Evolutionary conservation across 805 yeast genomes (phyloP).

Genomic region (Spathaspora passalidarum): DNA sequence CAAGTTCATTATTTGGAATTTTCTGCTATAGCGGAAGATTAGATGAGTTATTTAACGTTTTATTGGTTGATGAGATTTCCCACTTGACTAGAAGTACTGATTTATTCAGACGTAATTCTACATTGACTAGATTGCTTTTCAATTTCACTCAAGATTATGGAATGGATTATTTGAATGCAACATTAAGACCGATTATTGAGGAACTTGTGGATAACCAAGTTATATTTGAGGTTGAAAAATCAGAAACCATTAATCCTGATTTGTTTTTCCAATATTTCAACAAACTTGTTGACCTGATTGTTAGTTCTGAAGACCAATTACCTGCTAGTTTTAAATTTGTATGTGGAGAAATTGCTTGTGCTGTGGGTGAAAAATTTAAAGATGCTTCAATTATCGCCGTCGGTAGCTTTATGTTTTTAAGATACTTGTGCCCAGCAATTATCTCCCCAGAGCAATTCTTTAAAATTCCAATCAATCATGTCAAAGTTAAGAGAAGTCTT

Average conservation of each 20-base stretch:
- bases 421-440: conserved; percentile 88
- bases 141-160: conserved; percentile 71
- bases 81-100: conserved; percentile 63
- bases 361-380: conserved; percentile 59
- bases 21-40: conserved; percentile 38
- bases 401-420: conserved; percentile 81
- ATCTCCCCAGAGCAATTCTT: conserved; percentile 74
- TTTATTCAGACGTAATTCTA: conserved; percentile 75
- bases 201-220: conserved; percentile 48
- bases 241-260: conserved; percentile 31
- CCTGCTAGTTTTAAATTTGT: conserved; percentile 74
- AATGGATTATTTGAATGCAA: conserved; percentile 47
- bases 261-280: conserved; percentile 56
- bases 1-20: conserved; percentile 59
- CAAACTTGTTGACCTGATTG: conserved; percentile 57
- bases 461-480: conserved; percentile 23
- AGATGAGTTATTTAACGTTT: conserved; percentile 48
- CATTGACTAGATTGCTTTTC: conserved; percentile 74
- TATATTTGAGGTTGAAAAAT: conserved; percentile 64
- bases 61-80: conserved; percentile 61
- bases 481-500: conserved; percentile 57
- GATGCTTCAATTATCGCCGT: conserved; percentile 64
- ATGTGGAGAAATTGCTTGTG: conserved; percentile 59
- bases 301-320: conserved; percentile 49
- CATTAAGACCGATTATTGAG: conserved; percentile 55